Percentiles rank a stretch among this genome's conserved stretches.
These are phyloP conservation scores for Saturnispora serradocipensis DNA, from an alignment of 805 yeast species.

Conservation along the genomic window DNA sequence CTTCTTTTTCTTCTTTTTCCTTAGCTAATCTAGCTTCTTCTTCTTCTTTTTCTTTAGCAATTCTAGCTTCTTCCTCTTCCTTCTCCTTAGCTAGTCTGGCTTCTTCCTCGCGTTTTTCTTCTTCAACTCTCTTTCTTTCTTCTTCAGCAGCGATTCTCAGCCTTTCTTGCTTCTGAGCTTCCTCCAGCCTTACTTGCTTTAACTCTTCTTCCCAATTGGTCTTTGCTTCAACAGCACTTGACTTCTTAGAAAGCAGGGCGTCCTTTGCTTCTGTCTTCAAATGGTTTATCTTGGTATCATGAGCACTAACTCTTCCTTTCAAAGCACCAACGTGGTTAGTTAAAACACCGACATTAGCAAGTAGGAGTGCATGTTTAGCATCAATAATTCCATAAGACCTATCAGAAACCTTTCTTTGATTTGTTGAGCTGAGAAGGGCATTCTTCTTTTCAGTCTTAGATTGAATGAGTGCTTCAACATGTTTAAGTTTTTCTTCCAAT, in stretches of 20 bases:
- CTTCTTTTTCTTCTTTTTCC: slow-evolving; percentile 26
- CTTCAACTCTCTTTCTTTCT: slow-evolving; percentile 33
- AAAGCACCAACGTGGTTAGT: slow-evolving; percentile 36
- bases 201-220: slow-evolving; percentile 38
- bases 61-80: slow-evolving; percentile 22
- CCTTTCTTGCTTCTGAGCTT: slow-evolving; percentile 39
- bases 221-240: slow-evolving; percentile 33
- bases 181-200: slow-evolving; percentile 34
- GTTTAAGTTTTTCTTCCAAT: slow-evolving; percentile 21
- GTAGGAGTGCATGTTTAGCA: slow-evolving; percentile 30
- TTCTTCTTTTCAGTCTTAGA: slow-evolving; percentile 33
- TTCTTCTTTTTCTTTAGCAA: slow-evolving; percentile 27
- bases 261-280: slow-evolving; percentile 32
- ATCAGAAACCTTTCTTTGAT: slow-evolving; percentile 34
- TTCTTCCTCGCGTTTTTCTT: slow-evolving; percentile 30
- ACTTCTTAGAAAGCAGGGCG: slow-evolving; percentile 28
- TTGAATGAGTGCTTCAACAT: slow-evolving; percentile 33
- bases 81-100: slow-evolving; percentile 25
- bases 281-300: slow-evolving; percentile 33
- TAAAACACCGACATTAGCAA: slow-evolving; percentile 31
- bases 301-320: slow-evolving; percentile 35
- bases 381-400: slow-evolving; percentile 27
- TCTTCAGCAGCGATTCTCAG: slow-evolving; percentile 31
- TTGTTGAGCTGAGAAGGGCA: slow-evolving; percentile 18
- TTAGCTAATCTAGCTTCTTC: slow-evolving; percentile 27